Evolutionary conservation across 2,329 filamentous ascomycete species (phyloP), one percentile per base, ranked within the genome.

Genomic region (Sarocladium brachiariae): DNA sequence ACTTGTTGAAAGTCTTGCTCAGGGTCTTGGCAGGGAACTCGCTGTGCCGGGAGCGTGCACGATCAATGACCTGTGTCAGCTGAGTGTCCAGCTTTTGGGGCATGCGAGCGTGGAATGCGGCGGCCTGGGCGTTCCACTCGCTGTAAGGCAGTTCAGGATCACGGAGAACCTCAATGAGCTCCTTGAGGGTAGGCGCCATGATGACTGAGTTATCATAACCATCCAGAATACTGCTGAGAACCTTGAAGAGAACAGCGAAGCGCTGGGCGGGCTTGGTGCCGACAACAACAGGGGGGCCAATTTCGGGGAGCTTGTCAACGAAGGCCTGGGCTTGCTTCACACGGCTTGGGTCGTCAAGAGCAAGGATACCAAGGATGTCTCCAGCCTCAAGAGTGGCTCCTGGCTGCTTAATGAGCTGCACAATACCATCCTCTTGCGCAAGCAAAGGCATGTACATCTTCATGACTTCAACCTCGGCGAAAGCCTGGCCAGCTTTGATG

Each of bases 391-490:
- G 86, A 16, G 90, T 95, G n/a, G 93, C 88, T 67, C 93, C 93
- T 55, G 93, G 93, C 73, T 97, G 93, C 81, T 99, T 99, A 77
- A 99, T 96, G 62, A 99, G 81, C 74, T 96, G 93, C 51, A 99
- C 92, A 50, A 95, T 80, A 75, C 93, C 93, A 61, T 96, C 93
- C 69, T 99, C 93, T 65, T 91, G 86, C 2, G 93, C 88, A 54
- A 99, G 80, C 51, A 99, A 78, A 63, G 93, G 93, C 93, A 99
- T 99, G 80, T 97, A 97, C 93, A 99, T 99, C 80, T 99, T 99
- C 93, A 99, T 99, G 71, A 99, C 93, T 72, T 99, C 93, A 35
- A 99, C 92, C 70, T 99, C 93, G 51, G 93, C 93, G 64, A 90
- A 99, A 30, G 92, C 77, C 69, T 97, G 88, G 52, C 92, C 92